These are phyloP conservation scores for Miamiensis avidus DNA, from an alignment of 169 alveolate genomes.

Conservation along the genomic window DNA sequence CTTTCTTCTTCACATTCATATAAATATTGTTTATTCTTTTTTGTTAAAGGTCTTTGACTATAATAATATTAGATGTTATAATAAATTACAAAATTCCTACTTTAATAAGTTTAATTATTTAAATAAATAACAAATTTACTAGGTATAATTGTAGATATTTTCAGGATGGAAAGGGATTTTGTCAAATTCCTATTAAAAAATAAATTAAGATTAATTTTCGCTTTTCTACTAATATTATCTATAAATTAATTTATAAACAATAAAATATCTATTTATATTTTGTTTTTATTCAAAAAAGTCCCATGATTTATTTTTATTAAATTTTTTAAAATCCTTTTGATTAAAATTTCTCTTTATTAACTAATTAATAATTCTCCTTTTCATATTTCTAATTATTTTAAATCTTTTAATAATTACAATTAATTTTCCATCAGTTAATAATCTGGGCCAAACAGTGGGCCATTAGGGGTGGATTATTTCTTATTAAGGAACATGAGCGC, in stretches of 20 bases:
- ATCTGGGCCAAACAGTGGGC: slow-evolving; percentile 81
- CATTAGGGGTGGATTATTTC: slow-evolving; percentile 76
- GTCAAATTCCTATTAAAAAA: slow-evolving; percentile 19
- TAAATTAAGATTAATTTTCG: background rate
- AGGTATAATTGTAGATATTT: slow-evolving; percentile 36
- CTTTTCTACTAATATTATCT: background rate
- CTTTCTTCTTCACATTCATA: slow-evolving; percentile 86
- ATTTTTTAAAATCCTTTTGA: too few relatives aligned
- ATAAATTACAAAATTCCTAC: too few relatives aligned
- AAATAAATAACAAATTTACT: slow-evolving; percentile 12
- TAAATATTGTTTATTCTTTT: slow-evolving; percentile 60
- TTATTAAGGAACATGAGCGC: slow-evolving; percentile 54
- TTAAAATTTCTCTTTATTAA: too few relatives aligned
- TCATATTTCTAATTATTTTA: too few relatives aligned
- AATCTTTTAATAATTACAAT: slow-evolving; percentile 10
- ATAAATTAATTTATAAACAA: too few relatives aligned
- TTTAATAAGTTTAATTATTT: background rate
- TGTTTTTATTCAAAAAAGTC: too few relatives aligned
- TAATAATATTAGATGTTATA: background rate
- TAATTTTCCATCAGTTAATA: slow-evolving; percentile 63
- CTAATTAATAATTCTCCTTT: too few relatives aligned
- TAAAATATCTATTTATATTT: too few relatives aligned
- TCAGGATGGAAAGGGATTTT: slow-evolving; percentile 46
- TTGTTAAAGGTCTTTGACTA: slow-evolving; percentile 46
- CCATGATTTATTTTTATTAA: too few relatives aligned